phyloP scores from a whole-genome alignment of 1,139 yeast genomes.

The Lodderomyces theae region DNA sequence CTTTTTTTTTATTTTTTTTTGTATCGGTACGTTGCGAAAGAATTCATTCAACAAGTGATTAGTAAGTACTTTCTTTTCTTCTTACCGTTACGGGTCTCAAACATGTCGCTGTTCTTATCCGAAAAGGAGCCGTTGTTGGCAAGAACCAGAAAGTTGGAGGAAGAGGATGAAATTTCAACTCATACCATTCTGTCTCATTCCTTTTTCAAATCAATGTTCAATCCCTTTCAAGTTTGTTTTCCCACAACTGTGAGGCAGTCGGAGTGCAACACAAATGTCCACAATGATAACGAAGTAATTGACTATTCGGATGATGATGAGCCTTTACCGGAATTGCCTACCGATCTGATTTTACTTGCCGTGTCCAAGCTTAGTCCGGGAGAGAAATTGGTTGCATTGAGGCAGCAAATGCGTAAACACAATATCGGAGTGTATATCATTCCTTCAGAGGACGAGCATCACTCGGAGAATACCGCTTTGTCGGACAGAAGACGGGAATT shows the following conservation, averaged over 20 bases:
- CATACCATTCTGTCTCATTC: constrained; percentile 20
- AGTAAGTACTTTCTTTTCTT: too few relatives aligned
- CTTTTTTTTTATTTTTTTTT: too few relatives aligned
- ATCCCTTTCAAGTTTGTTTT: constrained; percentile 17
- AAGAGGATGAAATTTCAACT: constrained; percentile 21
- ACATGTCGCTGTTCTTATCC: constrained; percentile 8
- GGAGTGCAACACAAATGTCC: neutral
- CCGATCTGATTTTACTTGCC: constrained; percentile 12
- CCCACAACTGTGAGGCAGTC: constrained; percentile 16
- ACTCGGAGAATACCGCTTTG: constrained; percentile 50
- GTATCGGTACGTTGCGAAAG: too few relatives aligned
- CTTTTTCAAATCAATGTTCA: constrained; percentile 21
- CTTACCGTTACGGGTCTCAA: neutral
- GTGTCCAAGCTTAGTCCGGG: constrained; percentile 11
- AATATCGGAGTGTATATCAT: constrained; percentile 50
- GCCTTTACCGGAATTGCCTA: constrained; percentile 29
- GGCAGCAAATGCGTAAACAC: constrained; percentile 40
- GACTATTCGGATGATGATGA: constrained; percentile 23
- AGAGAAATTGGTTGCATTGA: constrained; percentile 30
- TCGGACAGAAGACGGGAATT: constrained; percentile 52
- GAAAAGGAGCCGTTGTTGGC: constrained; percentile 27
- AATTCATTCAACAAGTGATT: too few relatives aligned
- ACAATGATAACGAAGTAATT: constrained; percentile 13
- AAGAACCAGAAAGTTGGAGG: constrained; percentile 11
- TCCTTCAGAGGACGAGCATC: constrained; percentile 63